Base-by-base conservation (phyloP, 768 basidiomycete species). In the Russula brevipes region DNA sequence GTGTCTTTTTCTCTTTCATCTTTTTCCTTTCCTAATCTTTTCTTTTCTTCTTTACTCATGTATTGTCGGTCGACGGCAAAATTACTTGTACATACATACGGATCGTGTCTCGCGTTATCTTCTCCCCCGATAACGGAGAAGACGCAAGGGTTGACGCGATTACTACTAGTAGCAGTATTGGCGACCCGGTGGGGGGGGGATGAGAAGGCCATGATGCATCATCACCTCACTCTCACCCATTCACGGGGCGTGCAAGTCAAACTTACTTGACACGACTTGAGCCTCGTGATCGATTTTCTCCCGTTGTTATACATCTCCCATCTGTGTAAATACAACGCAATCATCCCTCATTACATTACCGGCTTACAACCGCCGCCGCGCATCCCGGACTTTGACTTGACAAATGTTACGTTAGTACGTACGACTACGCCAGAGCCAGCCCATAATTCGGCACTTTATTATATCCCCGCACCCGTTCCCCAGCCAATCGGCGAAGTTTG, bases 71-170 rank as follows among this genome's bases (percentile, higher is more conserved):
- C 50, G 55, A 57, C 17, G 57, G 47, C 63, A 64, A 64, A 60
- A 64, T 64, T 64, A 64, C 47, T 54, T 64, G 63, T 64, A 64
- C 47, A 59, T 64, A 64, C 58, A 45, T 4, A 24, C 46, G 51
- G 24, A 24, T 41, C 31, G 36, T 30, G 5, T 11, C 35, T 3
- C 19, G 3, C 16, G 24, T 47, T 53, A 52, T 46, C 39, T 45
- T 33, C n/a, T 19, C 36, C 41, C 42, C 31, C 3, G 31, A 55
- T 61, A 14, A 19, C 17, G 44, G 39, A 8, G 36, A 41, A 45
- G 17, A 51, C 16, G 38, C 24, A 46, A 35, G 38, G 61, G 39
- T 24, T 49, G 45, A 41, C 30, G 42, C 51, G n/a, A 54, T 63
- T 59, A 59, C 62, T 63, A 54, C 19, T 58, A 63, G 56, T 53